Evolutionary conservation across 1,139 yeast genomes (phyloP).

Genomic region (Suhomyces kunorum): DNA sequence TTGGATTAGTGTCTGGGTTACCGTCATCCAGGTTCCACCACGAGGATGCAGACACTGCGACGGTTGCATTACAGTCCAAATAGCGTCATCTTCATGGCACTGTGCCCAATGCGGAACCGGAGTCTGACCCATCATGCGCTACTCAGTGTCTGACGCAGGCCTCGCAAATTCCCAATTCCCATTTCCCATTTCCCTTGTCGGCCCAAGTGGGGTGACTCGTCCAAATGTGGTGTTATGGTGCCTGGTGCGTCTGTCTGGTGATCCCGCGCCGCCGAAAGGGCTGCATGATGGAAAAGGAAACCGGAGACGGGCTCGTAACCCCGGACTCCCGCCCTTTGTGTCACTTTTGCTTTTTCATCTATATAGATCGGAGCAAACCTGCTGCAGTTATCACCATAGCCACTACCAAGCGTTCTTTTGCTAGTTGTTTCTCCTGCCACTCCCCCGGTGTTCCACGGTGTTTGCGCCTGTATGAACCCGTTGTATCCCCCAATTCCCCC

Average conservation of each 20-base stretch:
- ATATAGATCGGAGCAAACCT: conserved; percentile 12
- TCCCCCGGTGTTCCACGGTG: no score
- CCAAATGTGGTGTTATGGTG: conserved; percentile 5
- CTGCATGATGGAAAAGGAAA: conserved; percentile 7
- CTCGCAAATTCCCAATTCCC: no score
- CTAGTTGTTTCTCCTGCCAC: neutral
- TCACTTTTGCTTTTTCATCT: conserved; percentile 6
- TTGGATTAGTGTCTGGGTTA: no score
- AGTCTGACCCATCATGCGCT: no score
- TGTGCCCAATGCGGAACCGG: no score
- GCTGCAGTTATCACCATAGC: conserved; percentile 4
- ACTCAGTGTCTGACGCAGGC: no score
- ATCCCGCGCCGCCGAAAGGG: conserved; percentile 9
- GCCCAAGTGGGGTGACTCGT: conserved; percentile 4
- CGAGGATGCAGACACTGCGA: no score
- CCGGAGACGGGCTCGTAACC: conserved; percentile 9
- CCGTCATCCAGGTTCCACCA: no score
- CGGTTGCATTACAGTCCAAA: no score
- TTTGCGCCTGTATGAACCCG: no score
- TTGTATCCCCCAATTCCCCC: neutral
- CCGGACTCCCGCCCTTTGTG: conserved; percentile 7
- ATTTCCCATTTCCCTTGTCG: no score
- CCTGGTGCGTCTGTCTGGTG: conserved; percentile 10
- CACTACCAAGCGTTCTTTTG: neutral
- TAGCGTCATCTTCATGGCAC: no score